Evolutionary conservation across 2,329 filamentous ascomycete species (phyloP).

Genomic region (Albifimbria verrucaria): DNA sequence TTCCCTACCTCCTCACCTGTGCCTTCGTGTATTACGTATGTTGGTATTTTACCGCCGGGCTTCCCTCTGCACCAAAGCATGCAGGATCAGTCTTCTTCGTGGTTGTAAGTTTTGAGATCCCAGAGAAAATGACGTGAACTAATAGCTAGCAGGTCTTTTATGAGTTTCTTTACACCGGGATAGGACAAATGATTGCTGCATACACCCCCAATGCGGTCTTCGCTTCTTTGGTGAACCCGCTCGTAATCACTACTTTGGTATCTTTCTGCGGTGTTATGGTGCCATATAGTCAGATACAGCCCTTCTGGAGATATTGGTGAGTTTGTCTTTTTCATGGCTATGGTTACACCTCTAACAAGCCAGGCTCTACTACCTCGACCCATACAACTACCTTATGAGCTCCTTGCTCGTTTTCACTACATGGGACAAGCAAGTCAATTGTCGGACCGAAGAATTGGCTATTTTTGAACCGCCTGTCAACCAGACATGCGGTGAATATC

Average conservation of each 20-base stretch:
- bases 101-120: conserved; percentile 31
- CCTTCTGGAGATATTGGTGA: conserved; percentile 63
- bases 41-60: conserved; percentile 51
- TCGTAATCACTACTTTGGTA: conserved; percentile 52
- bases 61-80: conserved; percentile 33
- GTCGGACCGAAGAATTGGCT: conserved; percentile 41
- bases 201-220: conserved; percentile 54
- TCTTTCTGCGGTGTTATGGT: conserved; percentile 70
- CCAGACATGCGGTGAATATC: conserved; percentile 53
- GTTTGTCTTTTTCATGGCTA: conserved; percentile 26
- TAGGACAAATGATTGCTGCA: conserved; percentile 55
- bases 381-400: conserved; percentile 54
- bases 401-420: conserved; percentile 44
- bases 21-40: conserved; percentile 40
- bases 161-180: conserved; percentile 49
- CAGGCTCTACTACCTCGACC: conserved; percentile 39
- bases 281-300: conserved; percentile 53
- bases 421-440: conserved; percentile 39
- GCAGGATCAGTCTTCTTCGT: conserved; percentile 45
- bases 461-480: conserved; percentile 40
- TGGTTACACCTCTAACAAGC: neutral
- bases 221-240: conserved; percentile 47
- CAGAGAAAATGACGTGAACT: neutral
- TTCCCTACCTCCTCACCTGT: conserved; percentile 32
- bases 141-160: conserved; percentile 27